These are phyloP conservation scores for Berkeleyomyces basicola DNA, from an alignment of 2,329 filamentous ascomycete genomes.

Conservation along the genomic window DNA sequence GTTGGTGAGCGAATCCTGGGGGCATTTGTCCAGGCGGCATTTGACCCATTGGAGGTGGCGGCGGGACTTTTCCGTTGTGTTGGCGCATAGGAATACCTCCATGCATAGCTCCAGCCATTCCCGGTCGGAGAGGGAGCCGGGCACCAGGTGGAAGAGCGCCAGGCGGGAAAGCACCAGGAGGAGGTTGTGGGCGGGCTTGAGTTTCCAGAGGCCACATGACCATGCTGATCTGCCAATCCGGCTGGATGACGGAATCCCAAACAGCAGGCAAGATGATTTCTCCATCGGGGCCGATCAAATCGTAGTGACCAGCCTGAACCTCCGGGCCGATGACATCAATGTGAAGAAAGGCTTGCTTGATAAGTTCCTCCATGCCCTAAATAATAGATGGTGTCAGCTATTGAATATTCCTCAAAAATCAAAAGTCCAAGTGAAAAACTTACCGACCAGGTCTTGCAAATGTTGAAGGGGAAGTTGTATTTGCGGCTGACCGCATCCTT, in stretches of 20 bases:
- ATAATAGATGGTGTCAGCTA: neutral
- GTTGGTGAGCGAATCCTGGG: neutral
- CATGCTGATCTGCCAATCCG: conserved; percentile 42
- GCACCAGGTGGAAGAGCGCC: neutral
- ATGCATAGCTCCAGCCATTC: neutral
- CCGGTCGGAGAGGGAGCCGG: neutral
- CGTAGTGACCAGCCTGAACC: conserved; percentile 64
- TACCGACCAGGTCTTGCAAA: conserved; percentile 75
- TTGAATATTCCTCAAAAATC: neutral
- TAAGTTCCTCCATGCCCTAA: conserved; percentile 72
- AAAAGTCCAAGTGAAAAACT: conserved; percentile 20
- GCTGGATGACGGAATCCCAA: conserved; percentile 68
- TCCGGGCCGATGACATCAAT: conserved; percentile 61
- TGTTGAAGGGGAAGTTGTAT: conserved; percentile 77
- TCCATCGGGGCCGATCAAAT: conserved; percentile 60
- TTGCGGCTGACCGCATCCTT: conserved; percentile 84
- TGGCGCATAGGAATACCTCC: neutral
- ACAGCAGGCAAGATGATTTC: conserved; percentile 66
- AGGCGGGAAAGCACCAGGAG: neutral
- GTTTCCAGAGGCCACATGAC: conserved; percentile 43
- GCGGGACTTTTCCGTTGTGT: neutral
- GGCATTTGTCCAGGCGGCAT: neutral
- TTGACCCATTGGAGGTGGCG: neutral
- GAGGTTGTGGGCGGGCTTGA: conserved; percentile 14
- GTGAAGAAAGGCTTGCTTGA: conserved; percentile 68